phyloP scores from a whole-genome alignment of 2,329 filamentous ascomycete genomes.

The Fusarium floridanum region DNA sequence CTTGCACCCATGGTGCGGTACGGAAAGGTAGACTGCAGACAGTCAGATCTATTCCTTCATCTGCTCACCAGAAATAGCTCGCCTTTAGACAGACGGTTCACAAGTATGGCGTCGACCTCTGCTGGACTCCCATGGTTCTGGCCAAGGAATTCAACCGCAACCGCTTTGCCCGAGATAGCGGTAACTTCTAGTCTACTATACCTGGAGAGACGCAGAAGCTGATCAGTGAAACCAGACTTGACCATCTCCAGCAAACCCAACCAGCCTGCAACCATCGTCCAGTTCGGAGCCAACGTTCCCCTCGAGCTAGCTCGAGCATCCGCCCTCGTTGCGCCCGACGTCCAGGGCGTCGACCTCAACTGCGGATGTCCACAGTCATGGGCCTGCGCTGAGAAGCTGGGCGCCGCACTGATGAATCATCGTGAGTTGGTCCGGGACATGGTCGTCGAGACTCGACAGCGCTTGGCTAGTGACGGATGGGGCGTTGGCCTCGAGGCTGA shows the following conservation, averaged over 20 bases:
- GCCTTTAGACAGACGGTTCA: slow-evolving; percentile 77
- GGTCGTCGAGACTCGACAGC: slow-evolving; percentile 67
- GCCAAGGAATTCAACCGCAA: slow-evolving; percentile 78
- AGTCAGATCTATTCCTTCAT: background rate
- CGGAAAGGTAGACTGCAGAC: slow-evolving; percentile 60
- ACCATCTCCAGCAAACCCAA: slow-evolving; percentile 66
- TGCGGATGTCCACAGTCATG: slow-evolving; percentile 81
- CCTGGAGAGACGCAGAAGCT: background rate
- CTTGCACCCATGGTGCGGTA: slow-evolving; percentile 78
- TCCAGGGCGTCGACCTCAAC: slow-evolving; percentile 77
- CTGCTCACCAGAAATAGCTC: slow-evolving; percentile 58
- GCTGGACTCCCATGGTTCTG: slow-evolving; percentile 80
- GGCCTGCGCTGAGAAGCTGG: slow-evolving; percentile 76
- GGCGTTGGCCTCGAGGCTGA: slow-evolving; percentile 60
- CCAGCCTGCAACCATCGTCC: slow-evolving; percentile 73
- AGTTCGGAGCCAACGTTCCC: slow-evolving; percentile 75
- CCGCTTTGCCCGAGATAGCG: slow-evolving; percentile 70
- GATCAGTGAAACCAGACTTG: slow-evolving; percentile 60
- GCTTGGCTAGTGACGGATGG: slow-evolving; percentile 67
- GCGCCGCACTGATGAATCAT: slow-evolving; percentile 76
- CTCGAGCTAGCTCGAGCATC: slow-evolving; percentile 73
- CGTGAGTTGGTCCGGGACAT: slow-evolving; percentile 76
- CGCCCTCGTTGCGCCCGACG: slow-evolving; percentile 70
- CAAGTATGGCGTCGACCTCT: slow-evolving; percentile 74
- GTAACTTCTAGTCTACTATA: slow-evolving; percentile 48